Percentiles rank a stretch among this genome's conserved stretches.
These are phyloP conservation scores for Aspergillus bertholletiae DNA, from an alignment of 495 filamentous ascomycete species.

Conservation along the genomic window DNA sequence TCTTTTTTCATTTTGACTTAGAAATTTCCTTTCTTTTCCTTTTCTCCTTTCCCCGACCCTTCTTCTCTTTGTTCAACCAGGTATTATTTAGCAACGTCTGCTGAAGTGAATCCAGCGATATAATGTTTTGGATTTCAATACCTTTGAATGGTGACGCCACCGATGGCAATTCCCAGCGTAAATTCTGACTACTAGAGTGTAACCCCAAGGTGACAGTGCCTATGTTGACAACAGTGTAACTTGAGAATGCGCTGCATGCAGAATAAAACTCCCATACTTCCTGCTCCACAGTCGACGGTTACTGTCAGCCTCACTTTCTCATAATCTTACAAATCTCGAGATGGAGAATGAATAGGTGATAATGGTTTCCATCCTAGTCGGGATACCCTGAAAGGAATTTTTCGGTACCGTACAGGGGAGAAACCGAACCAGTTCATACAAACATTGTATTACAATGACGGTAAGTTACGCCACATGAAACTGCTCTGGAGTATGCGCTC, in stretches of 20 bases:
- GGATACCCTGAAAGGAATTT: conserved; percentile 1
- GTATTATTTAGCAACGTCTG: too few species aligned
- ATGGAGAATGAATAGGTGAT: not conserved
- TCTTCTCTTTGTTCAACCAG: too few species aligned
- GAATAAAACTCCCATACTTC: conserved; percentile 2
- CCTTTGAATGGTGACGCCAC: not conserved
- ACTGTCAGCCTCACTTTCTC: conserved; percentile 11
- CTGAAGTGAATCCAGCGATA: not conserved
- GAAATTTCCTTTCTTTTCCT: not conserved
- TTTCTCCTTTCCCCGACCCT: not conserved
- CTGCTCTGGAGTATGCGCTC: conserved; percentile 1
- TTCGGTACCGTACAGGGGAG: conserved; percentile 11
- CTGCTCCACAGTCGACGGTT: conserved; percentile 5
- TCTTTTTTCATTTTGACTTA: too few species aligned
- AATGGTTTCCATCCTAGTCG: not conserved
- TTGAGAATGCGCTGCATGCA: conserved; percentile 7
- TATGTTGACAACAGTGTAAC: not conserved
- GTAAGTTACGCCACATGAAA: conserved; percentile 6
- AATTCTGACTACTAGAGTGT: not conserved
- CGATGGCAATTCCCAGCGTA: not conserved
- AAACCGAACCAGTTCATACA: conserved; percentile 6
- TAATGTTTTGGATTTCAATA: not conserved
- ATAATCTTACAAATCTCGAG: not conserved
- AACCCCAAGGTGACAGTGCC: not conserved
- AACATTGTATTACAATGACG: conserved; percentile 13